phyloP scores from a whole-genome alignment of 2,329 filamentous ascomycete genomes.

The Phaeophleospora eucalypticola region DNA sequence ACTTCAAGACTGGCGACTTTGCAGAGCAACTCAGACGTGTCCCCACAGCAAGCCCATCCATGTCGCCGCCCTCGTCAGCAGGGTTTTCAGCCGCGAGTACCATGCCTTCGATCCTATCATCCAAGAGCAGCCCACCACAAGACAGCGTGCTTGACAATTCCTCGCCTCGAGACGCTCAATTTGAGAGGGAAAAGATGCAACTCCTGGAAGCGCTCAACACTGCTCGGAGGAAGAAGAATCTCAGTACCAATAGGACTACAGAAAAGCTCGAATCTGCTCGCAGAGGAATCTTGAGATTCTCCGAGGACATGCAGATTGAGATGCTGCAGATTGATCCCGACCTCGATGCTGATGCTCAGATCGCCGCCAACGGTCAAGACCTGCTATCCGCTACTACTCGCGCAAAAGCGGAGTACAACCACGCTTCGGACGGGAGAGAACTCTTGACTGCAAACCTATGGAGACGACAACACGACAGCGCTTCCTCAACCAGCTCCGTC shows the following conservation, averaged over 20 bases:
- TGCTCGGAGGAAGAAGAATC: not conserved
- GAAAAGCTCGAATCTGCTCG: not conserved
- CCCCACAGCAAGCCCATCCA: not conserved
- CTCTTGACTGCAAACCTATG: not conserved
- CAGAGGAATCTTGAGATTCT: not conserved
- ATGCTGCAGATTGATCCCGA: not conserved
- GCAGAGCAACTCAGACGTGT: not conserved
- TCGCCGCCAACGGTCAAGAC: constrained; percentile 2
- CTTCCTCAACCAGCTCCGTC: not conserved
- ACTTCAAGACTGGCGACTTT: not conserved
- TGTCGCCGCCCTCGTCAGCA: not conserved
- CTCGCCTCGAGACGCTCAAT: not conserved
- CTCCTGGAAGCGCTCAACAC: not conserved
- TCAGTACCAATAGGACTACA: not conserved
- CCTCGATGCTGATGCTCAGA: constrained; percentile 4
- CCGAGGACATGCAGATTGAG: not conserved
- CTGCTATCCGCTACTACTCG: not conserved
- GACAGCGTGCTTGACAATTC: not conserved
- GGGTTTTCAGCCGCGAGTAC: not conserved
- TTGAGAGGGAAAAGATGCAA: not conserved
- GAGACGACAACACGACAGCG: not conserved
- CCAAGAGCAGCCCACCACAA: not conserved
- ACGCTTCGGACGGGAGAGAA: not conserved
- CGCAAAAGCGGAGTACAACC: not conserved
- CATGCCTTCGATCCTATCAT: not conserved